Evolutionary conservation across 176 grass and related monocot species (phyloP).

Genomic region (Aegilops umbellulata): DNA sequence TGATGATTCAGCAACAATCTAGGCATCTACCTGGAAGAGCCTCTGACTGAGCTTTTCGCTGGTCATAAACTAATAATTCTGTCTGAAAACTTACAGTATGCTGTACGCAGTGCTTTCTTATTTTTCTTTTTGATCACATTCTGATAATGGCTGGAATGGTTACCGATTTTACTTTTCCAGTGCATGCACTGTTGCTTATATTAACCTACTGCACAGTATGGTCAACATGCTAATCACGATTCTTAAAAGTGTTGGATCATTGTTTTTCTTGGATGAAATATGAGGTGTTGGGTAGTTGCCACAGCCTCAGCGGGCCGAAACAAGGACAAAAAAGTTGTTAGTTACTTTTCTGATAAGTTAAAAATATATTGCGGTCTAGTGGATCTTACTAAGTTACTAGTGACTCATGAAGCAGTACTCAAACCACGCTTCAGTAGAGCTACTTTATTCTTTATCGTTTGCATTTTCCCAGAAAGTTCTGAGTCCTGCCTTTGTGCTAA

Average conservation of each 20-base stretch:
- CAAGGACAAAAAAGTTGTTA: neutral
- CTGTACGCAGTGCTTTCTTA: neutral
- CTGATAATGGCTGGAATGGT: slow-evolving; percentile 2
- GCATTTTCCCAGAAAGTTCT: neutral
- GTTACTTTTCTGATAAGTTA: neutral
- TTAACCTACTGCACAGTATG: neutral
- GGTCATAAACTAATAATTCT: neutral
- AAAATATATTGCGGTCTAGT: neutral
- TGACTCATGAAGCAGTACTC: neutral
- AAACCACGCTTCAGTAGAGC: neutral
- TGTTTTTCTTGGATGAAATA: neutral
- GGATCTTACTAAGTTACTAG: slow-evolving; percentile 4
- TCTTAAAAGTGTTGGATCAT: neutral
- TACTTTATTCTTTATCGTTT: neutral
- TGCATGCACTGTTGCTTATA: neutral
- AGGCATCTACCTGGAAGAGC: neutral
- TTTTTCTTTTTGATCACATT: neutral
- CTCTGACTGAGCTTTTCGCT: neutral
- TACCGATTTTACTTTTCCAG: neutral
- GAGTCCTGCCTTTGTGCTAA: neutral
- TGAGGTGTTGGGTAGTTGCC: neutral
- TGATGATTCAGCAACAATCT: neutral
- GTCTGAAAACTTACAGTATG: neutral
- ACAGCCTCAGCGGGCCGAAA: neutral
- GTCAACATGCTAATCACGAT: neutral